These are phyloP conservation scores for Phoenix roebelenii DNA, from an alignment of 176 grass and related monocot genomes.

Conservation along the genomic window DNA sequence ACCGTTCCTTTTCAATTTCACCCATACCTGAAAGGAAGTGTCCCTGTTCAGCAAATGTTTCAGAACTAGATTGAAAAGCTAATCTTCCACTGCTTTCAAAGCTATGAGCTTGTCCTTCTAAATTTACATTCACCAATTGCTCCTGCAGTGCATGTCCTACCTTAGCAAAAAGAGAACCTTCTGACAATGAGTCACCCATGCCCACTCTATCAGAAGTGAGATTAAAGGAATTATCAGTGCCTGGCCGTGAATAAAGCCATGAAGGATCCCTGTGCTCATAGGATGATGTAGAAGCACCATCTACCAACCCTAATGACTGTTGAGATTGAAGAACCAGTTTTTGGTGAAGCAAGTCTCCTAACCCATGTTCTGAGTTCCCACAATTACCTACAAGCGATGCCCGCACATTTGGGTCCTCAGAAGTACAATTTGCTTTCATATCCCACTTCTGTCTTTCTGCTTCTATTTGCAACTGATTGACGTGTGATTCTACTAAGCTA, in stretches of 20 bases:
- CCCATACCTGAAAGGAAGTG: constrained; percentile 35
- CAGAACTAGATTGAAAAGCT: constrained; percentile 42
- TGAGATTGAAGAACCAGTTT: constrained; percentile 57
- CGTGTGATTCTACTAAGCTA: constrained; percentile 69
- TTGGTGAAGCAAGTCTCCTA: constrained; percentile 59
- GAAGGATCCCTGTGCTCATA: constrained; percentile 61
- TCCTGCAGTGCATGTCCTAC: constrained; percentile 34
- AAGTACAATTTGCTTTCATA: constrained; percentile 48
- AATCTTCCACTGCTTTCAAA: constrained; percentile 50
- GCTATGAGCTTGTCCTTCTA: constrained; percentile 29
- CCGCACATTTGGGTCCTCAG: constrained; percentile 55
- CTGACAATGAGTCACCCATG: constrained; percentile 39
- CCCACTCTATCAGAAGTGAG: constrained; percentile 29
- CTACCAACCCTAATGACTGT: constrained; percentile 15
- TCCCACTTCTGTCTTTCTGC: constrained; percentile 66
- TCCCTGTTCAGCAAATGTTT: constrained; percentile 50
- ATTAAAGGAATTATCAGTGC: constrained; percentile 39
- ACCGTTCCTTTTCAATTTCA: constrained; percentile 56
- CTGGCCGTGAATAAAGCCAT: constrained; percentile 39
- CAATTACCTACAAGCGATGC: constrained; percentile 36
- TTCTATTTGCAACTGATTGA: constrained; percentile 71
- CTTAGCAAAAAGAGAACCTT: constrained; percentile 44
- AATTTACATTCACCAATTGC: constrained; percentile 26
- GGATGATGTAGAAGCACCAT: constrained; percentile 41
- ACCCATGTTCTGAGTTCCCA: constrained; percentile 40